Conservation (phyloP, 495 filamentous ascomycete species). For the Podospora didyma region DNA sequence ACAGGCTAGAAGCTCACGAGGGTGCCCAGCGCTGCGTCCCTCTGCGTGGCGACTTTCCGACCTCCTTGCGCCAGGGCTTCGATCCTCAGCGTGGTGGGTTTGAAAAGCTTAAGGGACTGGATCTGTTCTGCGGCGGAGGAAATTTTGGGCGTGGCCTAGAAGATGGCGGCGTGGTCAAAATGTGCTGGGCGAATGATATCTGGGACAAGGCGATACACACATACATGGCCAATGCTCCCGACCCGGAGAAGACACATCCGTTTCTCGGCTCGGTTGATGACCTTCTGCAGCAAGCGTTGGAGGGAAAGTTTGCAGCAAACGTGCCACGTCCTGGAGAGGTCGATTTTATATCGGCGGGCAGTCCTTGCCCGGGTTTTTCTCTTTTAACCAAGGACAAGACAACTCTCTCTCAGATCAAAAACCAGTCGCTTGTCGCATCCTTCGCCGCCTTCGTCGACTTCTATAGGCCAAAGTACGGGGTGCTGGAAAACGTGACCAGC, state of each 20-base stretch:
- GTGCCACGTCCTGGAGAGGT: constrained; percentile 58
- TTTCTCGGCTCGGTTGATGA: constrained; percentile 70
- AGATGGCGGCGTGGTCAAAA: constrained; percentile 60
- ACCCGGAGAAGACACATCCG: constrained; percentile 32
- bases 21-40: constrained; percentile 17
- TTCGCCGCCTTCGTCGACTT: constrained; percentile 71
- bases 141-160: constrained; percentile 72
- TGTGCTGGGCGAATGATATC: constrained; percentile 63
- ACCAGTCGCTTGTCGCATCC: constrained; percentile 67
- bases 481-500: constrained; percentile 67
- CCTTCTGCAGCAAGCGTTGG: constrained; percentile 52
- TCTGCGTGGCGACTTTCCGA: constrained; percentile 21
- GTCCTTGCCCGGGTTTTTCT: constrained; percentile 72
- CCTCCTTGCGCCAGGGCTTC: constrained; percentile 52
- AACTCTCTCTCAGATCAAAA: constrained; percentile 46
- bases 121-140: constrained; percentile 71
- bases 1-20: constrained; percentile 19
- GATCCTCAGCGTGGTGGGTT: constrained; percentile 30
- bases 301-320: constrained; percentile 37
- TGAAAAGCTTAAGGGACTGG: constrained; percentile 50
- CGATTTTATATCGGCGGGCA: constrained; percentile 66
- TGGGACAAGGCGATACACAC: constrained; percentile 59
- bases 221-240: constrained; percentile 56
- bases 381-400: constrained; percentile 48
- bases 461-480: constrained; percentile 64